These are phyloP conservation scores for Cladophialophora chaetospira DNA, from an alignment of 2,329 filamentous ascomycete genomes.

Conservation along the genomic window DNA sequence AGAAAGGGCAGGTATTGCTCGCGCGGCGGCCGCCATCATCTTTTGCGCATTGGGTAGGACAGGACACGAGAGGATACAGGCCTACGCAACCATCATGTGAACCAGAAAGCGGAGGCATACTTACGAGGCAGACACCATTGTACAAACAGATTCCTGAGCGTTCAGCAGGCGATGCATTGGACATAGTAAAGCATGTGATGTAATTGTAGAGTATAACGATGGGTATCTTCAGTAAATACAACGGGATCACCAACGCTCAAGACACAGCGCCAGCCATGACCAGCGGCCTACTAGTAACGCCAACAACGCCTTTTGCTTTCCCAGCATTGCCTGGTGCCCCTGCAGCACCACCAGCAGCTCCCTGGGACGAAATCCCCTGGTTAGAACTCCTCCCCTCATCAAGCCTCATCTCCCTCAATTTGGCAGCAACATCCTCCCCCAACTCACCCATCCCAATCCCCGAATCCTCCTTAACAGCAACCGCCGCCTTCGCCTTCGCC, in stretches of 20 bases:
- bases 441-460: constrained; percentile 4
- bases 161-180: neutral
- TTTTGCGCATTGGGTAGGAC: no score
- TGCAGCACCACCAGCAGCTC: neutral
- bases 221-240: neutral
- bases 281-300: constrained; percentile 23
- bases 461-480: constrained; percentile 11
- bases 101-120: no score
- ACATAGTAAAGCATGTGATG: no score
- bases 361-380: neutral
- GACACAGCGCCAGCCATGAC: constrained; percentile 26
- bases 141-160: no score
- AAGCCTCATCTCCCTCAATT: constrained; percentile 15
- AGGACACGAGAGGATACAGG: no score
- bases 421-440: constrained; percentile 11
- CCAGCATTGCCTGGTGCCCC: neutral
- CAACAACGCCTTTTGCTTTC: constrained; percentile 20
- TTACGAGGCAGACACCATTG: no score
- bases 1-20: no score
- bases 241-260: constrained; percentile 10
- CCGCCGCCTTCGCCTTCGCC: neutral
- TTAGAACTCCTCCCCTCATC: neutral
- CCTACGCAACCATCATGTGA: no score
- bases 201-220: no score
- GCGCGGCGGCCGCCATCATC: no score